phyloP scores from a whole-genome alignment of 106 monocot genomes.

The Platanthera guangdongensis region DNA sequence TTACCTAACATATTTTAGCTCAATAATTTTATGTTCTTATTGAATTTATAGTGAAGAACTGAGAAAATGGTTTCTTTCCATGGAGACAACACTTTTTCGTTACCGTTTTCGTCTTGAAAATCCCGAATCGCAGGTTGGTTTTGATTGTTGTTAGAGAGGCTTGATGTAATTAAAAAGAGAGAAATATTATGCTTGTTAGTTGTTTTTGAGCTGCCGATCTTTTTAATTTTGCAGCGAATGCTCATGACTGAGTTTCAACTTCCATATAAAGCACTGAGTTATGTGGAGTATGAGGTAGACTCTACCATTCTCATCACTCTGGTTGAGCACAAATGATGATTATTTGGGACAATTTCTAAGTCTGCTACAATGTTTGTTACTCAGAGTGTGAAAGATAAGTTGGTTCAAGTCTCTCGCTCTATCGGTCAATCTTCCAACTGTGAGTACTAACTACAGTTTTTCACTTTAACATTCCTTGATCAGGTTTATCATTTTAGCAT shows the following conservation, averaged over 20 bases:
- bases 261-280: constrained; percentile 66
- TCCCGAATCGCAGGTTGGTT: constrained; percentile 57
- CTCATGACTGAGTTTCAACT: constrained; percentile 73
- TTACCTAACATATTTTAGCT: background rate
- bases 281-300: constrained; percentile 80
- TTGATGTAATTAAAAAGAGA: background rate
- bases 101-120: constrained; percentile 61
- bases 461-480: background rate
- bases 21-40: background rate
- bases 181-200: background rate
- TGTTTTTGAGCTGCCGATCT: background rate
- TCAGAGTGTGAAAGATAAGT: constrained; percentile 67
- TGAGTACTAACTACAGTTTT: constrained; percentile 13
- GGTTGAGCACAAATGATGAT: background rate
- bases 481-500: no score
- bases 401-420: constrained; percentile 71
- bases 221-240: constrained; percentile 34
- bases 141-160: background rate
- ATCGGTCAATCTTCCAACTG: constrained; percentile 50
- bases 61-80: constrained; percentile 89
- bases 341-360: background rate
- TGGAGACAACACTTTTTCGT: constrained; percentile 76
- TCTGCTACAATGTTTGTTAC: constrained; percentile 9
- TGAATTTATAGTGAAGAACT: constrained; percentile 51
- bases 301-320: background rate